A percentile compares a stretch with the other conserved stretches of the same genome.
Conservation (phyloP, 371 early-diverging fungal genomes). For the Conidiobolus incongruus region DNA sequence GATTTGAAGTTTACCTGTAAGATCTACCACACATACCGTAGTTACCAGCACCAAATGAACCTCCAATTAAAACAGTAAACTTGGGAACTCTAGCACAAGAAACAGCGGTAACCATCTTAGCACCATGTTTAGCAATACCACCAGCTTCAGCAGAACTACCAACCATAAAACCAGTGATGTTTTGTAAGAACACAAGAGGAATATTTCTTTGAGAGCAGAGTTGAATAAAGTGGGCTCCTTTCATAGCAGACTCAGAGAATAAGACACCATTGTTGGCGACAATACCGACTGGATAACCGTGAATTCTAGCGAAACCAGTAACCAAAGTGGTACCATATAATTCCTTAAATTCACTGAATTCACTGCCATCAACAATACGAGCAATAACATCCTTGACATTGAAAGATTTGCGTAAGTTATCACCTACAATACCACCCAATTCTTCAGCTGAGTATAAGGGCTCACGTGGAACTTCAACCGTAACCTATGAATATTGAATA, state of each 20-base stretch:
- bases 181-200: constrained; percentile 88
- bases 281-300: constrained; percentile 88
- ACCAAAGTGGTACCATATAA: constrained; percentile 81
- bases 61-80: constrained; percentile 83
- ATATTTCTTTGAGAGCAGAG: constrained; percentile 85
- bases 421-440: constrained; percentile 89
- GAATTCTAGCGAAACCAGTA: constrained; percentile 81
- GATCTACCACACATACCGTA: constrained; percentile 98
- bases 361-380: constrained; percentile 84
- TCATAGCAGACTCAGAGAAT: constrained; percentile 86
- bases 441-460: constrained; percentile 72
- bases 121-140: constrained; percentile 96
- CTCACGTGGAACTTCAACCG: constrained; percentile 32
- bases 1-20: constrained; percentile 15
- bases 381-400: constrained; percentile 88
- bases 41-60: constrained; percentile 86
- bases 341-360: constrained; percentile 89
- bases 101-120: constrained; percentile 93
- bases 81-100: constrained; percentile 90
- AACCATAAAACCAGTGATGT: constrained; percentile 96
- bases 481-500: constrained; percentile 9
- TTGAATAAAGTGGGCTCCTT: constrained; percentile 94
- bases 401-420: constrained; percentile 75
- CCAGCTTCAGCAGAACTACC: constrained; percentile 89
- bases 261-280: constrained; percentile 94